Percentiles rank a stretch among this genome's conserved stretches.
Evolutionary conservation across 1,139 yeast species (phyloP).

Genomic region (Candida sanyaensis): DNA sequence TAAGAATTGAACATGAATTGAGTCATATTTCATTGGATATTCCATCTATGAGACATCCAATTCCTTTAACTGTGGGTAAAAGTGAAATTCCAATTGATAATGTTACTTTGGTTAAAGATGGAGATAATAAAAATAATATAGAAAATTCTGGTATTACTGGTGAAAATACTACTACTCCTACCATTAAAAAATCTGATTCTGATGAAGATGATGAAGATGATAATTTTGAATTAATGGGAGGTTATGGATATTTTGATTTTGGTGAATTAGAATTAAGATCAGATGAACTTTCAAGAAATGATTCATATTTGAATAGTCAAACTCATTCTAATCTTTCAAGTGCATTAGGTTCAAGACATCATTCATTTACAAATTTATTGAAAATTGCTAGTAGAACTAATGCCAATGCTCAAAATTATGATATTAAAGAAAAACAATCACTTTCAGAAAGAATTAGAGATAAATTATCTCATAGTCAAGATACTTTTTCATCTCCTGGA

Average conservation of each 20-base stretch:
- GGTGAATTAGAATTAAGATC: conserved; percentile 50
- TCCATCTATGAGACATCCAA: conserved; percentile 40
- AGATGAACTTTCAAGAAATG: conserved; percentile 30
- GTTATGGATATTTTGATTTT: conserved; percentile 76
- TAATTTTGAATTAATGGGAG: conserved; percentile 54
- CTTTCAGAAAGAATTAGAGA: conserved; percentile 42
- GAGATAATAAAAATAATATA: neutral
- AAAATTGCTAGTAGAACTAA: conserved; percentile 12
- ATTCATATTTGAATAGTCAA: conserved; percentile 31
- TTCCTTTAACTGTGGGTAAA: conserved; percentile 28
- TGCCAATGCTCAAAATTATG: conserved; percentile 14
- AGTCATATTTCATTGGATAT: conserved; percentile 28
- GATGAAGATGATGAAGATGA: conserved; percentile 14
- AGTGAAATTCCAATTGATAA: conserved; percentile 21
- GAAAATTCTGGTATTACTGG: neutral
- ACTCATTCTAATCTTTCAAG: conserved; percentile 21
- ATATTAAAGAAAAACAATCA: conserved; percentile 30
- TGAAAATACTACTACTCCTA: neutral
- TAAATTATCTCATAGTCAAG: conserved; percentile 27
- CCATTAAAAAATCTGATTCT: neutral
- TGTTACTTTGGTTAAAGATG: conserved; percentile 10
- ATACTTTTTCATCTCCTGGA: conserved; percentile 9
- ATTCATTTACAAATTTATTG: conserved; percentile 31
- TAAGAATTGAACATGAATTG: conserved; percentile 39
- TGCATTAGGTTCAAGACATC: conserved; percentile 29